phyloP scores from a whole-genome alignment of 1,284 basidiomycete genomes.

The Phenoliferia sp. region DNA sequence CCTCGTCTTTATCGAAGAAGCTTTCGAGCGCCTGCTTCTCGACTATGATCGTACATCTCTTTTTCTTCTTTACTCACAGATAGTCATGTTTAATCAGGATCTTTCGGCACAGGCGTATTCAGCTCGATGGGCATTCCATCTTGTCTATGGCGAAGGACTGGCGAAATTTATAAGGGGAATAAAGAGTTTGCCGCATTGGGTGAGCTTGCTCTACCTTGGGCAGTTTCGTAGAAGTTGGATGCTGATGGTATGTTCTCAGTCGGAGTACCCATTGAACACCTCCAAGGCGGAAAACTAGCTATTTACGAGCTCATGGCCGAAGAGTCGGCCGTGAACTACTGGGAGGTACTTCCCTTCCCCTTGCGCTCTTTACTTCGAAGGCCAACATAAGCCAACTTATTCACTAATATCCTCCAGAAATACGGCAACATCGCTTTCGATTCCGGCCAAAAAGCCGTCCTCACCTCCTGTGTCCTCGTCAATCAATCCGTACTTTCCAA shows the following conservation, averaged over 20 bases:
- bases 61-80: neutral
- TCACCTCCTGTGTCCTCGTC: conserved; percentile 80
- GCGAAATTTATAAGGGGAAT: conserved; percentile 98
- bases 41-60: conserved; percentile 77
- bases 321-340: conserved; percentile 94
- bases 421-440: conserved; percentile 94
- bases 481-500: conserved; percentile 24
- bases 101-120: conserved; percentile 19
- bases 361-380: neutral
- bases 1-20: conserved; percentile 95
- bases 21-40: conserved; percentile 87
- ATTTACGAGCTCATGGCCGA: conserved; percentile 98
- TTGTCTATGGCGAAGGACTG: conserved; percentile 92
- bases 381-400: neutral
- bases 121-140: conserved; percentile 88
- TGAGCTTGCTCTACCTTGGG: conserved; percentile 36
- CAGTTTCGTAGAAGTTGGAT: conserved; percentile 35
- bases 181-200: conserved; percentile 87
- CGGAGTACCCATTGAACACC: conserved; percentile 44
- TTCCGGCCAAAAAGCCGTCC: conserved; percentile 69
- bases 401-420: conserved; percentile 58
- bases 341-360: conserved; percentile 64
- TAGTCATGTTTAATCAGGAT: neutral
- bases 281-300: conserved; percentile 72
- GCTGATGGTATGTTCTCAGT: conserved; percentile 18